A percentile compares a stretch with the other conserved stretches of the same genome.
Evolutionary conservation across 1,284 basidiomycete species (phyloP).

Genomic region (Coniophora puteana): DNA sequence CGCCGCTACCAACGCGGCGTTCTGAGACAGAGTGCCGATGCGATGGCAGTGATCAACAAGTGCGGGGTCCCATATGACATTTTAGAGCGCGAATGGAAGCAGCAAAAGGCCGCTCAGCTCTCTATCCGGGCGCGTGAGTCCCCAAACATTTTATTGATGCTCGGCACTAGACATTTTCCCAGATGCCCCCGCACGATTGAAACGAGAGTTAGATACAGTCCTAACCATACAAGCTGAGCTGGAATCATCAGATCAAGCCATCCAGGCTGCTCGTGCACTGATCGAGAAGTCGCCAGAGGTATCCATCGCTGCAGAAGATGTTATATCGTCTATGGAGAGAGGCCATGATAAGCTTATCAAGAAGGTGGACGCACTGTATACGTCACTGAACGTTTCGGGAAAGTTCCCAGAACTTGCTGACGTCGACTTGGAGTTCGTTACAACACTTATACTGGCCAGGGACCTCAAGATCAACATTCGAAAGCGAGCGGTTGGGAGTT

Average conservation of each 20-base stretch:
- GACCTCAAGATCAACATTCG: slow-evolving; percentile 37
- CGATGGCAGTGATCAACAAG: slow-evolving; percentile 1
- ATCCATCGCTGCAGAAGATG: slow-evolving; percentile 7
- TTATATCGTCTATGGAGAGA: slow-evolving; percentile 15
- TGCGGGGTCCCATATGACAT: slow-evolving; percentile 11
- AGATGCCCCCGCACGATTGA: slow-evolving; percentile 31
- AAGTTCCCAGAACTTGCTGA: slow-evolving; percentile 28
- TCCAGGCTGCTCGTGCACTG: slow-evolving; percentile 11
- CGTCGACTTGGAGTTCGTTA: slow-evolving; percentile 29
- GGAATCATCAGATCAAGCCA: slow-evolving; percentile 20
- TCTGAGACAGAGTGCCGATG: slow-evolving; percentile 8
- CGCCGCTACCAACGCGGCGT: slow-evolving; percentile 11
- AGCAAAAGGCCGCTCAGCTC: slow-evolving; percentile 25
- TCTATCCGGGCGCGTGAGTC: slow-evolving; percentile 28
- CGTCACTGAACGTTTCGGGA: slow-evolving; percentile 31
- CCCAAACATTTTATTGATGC: background rate
- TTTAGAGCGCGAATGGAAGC: slow-evolving; percentile 27
- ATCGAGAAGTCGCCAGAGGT: slow-evolving; percentile 7
- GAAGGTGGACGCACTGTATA: slow-evolving; percentile 27
- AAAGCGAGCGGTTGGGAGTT: slow-evolving; percentile 30
- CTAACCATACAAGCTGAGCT: slow-evolving; percentile 32
- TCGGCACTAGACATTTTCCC: slow-evolving; percentile 1
- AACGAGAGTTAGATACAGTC: slow-evolving; percentile 34
- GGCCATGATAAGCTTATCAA: slow-evolving; percentile 15
- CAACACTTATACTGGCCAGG: slow-evolving; percentile 25